Evolutionary conservation across 805 yeast species (phyloP), one percentile per base, ranked within the genome.

Genomic region (Kazachstania kunashirensis): DNA sequence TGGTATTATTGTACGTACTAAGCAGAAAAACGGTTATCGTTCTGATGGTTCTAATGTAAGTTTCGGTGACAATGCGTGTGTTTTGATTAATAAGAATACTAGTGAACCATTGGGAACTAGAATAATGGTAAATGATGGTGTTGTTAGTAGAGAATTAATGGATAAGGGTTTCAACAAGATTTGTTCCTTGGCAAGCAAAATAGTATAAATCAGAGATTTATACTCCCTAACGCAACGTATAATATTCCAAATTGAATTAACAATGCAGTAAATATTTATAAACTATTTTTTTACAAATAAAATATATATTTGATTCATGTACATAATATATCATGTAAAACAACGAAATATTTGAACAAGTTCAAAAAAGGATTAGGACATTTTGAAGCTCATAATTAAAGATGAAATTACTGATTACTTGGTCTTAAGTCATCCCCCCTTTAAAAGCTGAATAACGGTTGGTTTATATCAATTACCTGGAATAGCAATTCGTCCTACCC

Each of bases 61-160:
- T 48, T 92, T 92, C 57, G 96, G 88, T 57, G 98, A 92, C 62
- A 92, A 89, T 59, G 98, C 98, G 1, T 88, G 97, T 65, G 97
- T 92, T 24, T 70, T 92, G 53, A 75, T 89, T 44, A 88, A 92
- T 66, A 89, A 89, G 63, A 82, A 79, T 53, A 71, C 67, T 39
- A 81, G 84, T 20, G 98, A 92, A 55, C 96, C 96, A 8, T 70
- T 92, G 35, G 98, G 97, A 13, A 82, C 96, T 18, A 82, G 97
- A 72, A 84, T 92, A 13, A 53, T 53, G 52, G 42, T 50, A 20
- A 59, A 59, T 34, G 63, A 58, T 36, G 63, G 63, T 28, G 92
- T 83, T 33, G 96, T 89, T 17, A 95, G 96, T 17, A 82, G 83
- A 59, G 96, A 89, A 60, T 70, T 92, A 42, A 79, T 78, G 65